Base-by-base conservation (phyloP, 2,329 filamentous ascomycete genomes). In the Fusarium papillatum region DNA sequence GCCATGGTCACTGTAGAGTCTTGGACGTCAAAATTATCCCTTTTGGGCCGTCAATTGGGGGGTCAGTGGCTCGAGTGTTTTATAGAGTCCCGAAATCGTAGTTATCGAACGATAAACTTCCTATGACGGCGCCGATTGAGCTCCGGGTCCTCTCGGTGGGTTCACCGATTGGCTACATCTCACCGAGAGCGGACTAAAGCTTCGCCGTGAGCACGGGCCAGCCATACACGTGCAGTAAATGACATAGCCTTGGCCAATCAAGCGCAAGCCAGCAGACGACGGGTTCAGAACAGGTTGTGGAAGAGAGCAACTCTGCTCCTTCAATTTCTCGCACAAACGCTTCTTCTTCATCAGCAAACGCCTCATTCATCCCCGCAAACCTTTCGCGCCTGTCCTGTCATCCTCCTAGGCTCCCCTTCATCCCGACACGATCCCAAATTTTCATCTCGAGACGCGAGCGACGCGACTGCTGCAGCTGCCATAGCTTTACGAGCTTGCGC, bases 241-340 rank as follows among this genome's bases (percentile, higher is more conserved):
- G 77, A 78, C 74, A 78, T 79, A 74, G 60, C 67, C 68, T 71
- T 57, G 66, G 53, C 79, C 79, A 81, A 81, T 80, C 59, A 78
- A 64, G 64, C 71, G 71, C 38, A 55, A 43, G 22, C 62, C 46
- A 64, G 60, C 64, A 50, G 66, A 80, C 76, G 72, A 77, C 75
- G 72, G 76, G 72, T 74, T 79, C 75, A 72, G 70, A 72, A 71
- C 78, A 75, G 75, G 72, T 67, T 71, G 72, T 62, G 66, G 68
- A 73, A 64, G 68, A 69, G 70, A 78, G 63, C 59, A 57, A 69
- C 64, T 72, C 59, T 53, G 41, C 66, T 72, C 70, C 62, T 74
- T 67, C 69, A 75, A 64, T 59, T 62, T 76, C 53, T 65, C 48
- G 39, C 69, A 72, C 62, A 73, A 69, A 72, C 70, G 11, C 17